A percentile compares a stretch with the other conserved stretches of the same genome.
Conservation (phyloP, 2,329 filamentous ascomycete species). For the Sporothrix pallida region DNA sequence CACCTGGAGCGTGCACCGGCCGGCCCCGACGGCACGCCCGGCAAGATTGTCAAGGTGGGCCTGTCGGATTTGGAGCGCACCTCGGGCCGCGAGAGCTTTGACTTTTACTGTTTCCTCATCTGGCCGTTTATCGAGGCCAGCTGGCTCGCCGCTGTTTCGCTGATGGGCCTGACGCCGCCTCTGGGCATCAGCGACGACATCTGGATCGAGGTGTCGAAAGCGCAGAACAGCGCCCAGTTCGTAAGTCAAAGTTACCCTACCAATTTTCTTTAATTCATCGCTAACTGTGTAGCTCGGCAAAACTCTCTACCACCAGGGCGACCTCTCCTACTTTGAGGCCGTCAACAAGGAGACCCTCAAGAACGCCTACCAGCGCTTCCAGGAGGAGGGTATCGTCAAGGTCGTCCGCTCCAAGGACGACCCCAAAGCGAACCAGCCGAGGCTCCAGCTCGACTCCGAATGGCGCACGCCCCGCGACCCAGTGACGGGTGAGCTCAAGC, state of each 20-base stretch:
- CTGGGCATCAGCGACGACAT: constrained; percentile 61
- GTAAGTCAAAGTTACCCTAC: constrained; percentile 48
- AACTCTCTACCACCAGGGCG: constrained; percentile 95
- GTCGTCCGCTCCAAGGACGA: constrained; percentile 74
- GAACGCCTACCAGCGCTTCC: constrained; percentile 86
- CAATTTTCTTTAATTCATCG: background rate
- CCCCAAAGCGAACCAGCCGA: constrained; percentile 59
- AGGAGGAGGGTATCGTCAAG: constrained; percentile 87
- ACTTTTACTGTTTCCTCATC: constrained; percentile 98
- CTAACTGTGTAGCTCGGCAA: constrained; percentile 73
- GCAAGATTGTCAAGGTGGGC: constrained; percentile 67
- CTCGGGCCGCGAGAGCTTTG: constrained; percentile 88
- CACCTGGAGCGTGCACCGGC: constrained; percentile 64
- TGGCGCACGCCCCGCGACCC: constrained; percentile 75
- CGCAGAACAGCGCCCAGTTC: constrained; percentile 80
- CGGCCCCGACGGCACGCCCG: constrained; percentile 53
- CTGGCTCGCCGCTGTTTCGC: constrained; percentile 87
- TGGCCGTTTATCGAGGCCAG: constrained; percentile 97
- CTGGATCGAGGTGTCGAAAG: constrained; percentile 80
- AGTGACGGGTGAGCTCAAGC: constrained; percentile 63
- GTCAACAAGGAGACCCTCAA: constrained; percentile 98
- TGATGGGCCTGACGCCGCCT: constrained; percentile 85
- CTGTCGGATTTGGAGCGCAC: constrained; percentile 77
- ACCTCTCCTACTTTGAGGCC: constrained; percentile 95
- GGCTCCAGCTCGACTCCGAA: constrained; percentile 71